Conservation (phyloP, 257 asterid genomes). For the Cordia subcordata region DNA sequence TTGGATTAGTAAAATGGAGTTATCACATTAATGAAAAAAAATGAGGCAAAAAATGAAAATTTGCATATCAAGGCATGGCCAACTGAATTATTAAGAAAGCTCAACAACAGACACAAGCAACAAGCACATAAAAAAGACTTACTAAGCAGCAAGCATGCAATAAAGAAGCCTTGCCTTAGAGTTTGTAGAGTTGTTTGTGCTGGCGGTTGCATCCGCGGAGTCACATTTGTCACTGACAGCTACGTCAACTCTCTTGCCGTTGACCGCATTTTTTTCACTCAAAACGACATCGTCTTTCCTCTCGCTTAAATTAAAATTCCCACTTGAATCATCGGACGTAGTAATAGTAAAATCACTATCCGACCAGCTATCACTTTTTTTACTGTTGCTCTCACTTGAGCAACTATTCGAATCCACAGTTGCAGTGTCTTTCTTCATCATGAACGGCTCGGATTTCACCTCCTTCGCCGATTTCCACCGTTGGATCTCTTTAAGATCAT, state of each 20-base stretch:
- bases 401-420: conserved; percentile 20
- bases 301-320: conserved; percentile 19
- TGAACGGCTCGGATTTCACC: conserved; percentile 1
- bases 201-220: conserved; percentile 29
- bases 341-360: conserved; percentile 47
- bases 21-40: too few species aligned
- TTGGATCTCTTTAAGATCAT: conserved; percentile 41
- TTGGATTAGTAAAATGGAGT: too few species aligned
- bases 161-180: conserved; percentile 36
- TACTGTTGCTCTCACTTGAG: conserved; percentile 20
- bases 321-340: conserved; percentile 27
- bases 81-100: neutral
- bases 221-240: conserved; percentile 41
- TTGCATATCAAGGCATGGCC: too few species aligned
- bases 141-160: neutral
- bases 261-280: conserved; percentile 6
- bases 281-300: conserved; percentile 18
- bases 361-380: conserved; percentile 43
- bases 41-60: neutral
- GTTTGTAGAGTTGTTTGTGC: conserved; percentile 24
- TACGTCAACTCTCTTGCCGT: conserved; percentile 24
- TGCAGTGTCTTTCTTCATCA: neutral
- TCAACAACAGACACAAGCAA: conserved; percentile 10
- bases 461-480: conserved; percentile 33
- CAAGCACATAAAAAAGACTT: neutral